Evolutionary conservation across 2,329 filamentous ascomycete species (phyloP), one percentile per base, ranked within the genome.

Genomic region (Diaporthe sp.): DNA sequence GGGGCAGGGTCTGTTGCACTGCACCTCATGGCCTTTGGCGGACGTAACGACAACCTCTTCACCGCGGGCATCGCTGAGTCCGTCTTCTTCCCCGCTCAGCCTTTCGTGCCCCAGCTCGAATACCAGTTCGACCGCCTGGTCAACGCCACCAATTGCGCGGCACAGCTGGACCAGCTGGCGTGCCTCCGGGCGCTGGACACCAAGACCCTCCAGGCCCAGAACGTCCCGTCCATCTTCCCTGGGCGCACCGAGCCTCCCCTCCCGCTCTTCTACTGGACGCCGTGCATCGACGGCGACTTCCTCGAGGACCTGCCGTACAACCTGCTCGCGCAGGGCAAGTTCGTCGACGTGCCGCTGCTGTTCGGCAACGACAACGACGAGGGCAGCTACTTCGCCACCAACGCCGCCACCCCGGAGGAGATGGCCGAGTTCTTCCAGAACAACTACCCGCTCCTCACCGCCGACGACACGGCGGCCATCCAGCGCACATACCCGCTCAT

Each of bases 1-100:
- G 91, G 92, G 8, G 91, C 86, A 4, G 90, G 89, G 3, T 90
- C 90, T 17, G 90, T 92, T 0, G 86, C 87, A 4, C 84, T 87
- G 76, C 90, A 90, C 76, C 81, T 91, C 3, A 82, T 85, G 0
- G 87, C 88, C 1, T 86, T 87, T 75, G 84, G 84, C 34, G 87
- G 86, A 15, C 84, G 84, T 31, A 81, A 88, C 75, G 85, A 88
- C 49, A 77, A 78, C 28, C 84, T 90, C 34, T 90, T 90, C 77
- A 81, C 82, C 0, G 88, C 85, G 7, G 87, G 82, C 73, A 85
- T 89, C 25, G 81, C 84, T 31, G 85, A 90, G 79, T 88, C 87
- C 17, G 80, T 86, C 8, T 90, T 90, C 80, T 86, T 88, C 78
- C 88, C 88, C 8, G 83, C 86, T 0, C 88, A 89, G 75, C 87